Percentiles rank a stretch among this genome's conserved stretches.
Conservation (phyloP, 345 rosid genomes). For the Melaleuca quinquenervia region DNA sequence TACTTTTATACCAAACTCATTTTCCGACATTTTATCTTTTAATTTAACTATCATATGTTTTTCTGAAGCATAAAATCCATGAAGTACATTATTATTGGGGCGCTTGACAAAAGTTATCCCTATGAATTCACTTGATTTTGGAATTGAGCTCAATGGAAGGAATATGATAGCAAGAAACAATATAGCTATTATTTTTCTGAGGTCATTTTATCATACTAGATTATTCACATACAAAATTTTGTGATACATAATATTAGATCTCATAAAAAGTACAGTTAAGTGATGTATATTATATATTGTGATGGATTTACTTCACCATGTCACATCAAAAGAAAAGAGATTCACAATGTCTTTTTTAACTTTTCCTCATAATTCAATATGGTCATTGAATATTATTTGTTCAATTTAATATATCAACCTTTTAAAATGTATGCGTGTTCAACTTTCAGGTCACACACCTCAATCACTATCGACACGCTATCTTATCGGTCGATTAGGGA, state of each 20-base stretch:
- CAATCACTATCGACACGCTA: background rate
- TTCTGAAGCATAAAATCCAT: background rate
- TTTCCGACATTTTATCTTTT: background rate
- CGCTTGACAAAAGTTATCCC: background rate
- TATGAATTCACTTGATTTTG: background rate
- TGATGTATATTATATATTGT: background rate
- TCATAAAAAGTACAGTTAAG: background rate
- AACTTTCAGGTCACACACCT: background rate
- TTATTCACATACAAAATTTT: background rate
- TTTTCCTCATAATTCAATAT: background rate
- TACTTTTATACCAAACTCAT: background rate
- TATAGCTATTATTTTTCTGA: background rate
- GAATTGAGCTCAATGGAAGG: background rate
- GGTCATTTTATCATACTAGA: background rate
- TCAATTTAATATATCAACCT: background rate
- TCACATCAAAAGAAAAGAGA: background rate
- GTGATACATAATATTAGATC: background rate
- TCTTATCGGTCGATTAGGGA: background rate
- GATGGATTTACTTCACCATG: background rate
- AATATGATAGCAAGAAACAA: background rate
- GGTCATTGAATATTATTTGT: background rate
- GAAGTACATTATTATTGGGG: background rate
- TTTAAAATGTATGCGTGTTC: fast-evolving
- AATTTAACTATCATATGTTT: background rate
- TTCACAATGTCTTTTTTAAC: background rate